These are phyloP conservation scores for Coemansia sp. DNA, from an alignment of 192 early-diverging fungal species.

Conservation along the genomic window DNA sequence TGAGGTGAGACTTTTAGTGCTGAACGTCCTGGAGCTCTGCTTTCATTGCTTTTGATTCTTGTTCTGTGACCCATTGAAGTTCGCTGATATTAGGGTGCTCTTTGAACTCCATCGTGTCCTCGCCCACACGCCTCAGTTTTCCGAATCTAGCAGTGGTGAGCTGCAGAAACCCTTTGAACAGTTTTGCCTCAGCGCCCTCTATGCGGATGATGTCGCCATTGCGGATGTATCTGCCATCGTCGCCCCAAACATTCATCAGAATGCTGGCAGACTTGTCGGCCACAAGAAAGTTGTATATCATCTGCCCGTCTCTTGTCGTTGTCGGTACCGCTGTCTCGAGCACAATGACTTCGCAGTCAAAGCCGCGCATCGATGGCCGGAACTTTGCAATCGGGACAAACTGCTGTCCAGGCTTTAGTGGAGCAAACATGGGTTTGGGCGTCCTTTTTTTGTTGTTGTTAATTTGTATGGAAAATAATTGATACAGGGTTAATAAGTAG, in stretches of 20 bases:
- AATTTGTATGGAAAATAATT: no score
- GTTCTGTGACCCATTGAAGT: slow-evolving; percentile 52
- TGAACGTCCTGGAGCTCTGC: slow-evolving; percentile 1
- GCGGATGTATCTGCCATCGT: slow-evolving; percentile 54
- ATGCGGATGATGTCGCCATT: slow-evolving; percentile 65
- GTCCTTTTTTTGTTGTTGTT: no score
- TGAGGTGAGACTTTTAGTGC: not conserved
- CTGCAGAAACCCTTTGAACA: slow-evolving; percentile 59
- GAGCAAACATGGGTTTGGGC: slow-evolving; percentile 18
- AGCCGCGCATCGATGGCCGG: slow-evolving; percentile 59
- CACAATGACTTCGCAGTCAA: slow-evolving; percentile 67
- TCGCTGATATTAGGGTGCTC: slow-evolving; percentile 55
- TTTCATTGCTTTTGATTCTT: slow-evolving; percentile 28
- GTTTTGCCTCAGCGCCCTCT: slow-evolving; percentile 51
- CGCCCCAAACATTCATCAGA: slow-evolving; percentile 60
- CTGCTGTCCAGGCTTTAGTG: slow-evolving; percentile 46
- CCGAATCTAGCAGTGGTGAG: slow-evolving; percentile 57
- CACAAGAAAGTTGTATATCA: slow-evolving; percentile 61
- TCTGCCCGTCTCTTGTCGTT: slow-evolving; percentile 55
- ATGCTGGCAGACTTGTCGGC: slow-evolving; percentile 65
- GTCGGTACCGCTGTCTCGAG: slow-evolving; percentile 60
- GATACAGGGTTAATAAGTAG: no score
- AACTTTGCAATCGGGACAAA: slow-evolving; percentile 54
- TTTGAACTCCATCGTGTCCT: slow-evolving; percentile 51
- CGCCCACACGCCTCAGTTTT: slow-evolving; percentile 61